Percentiles rank a stretch among this genome's conserved stretches.
phyloP scores from a whole-genome alignment of 2,329 filamentous ascomycete species.

The Colletotrichum sidae region DNA sequence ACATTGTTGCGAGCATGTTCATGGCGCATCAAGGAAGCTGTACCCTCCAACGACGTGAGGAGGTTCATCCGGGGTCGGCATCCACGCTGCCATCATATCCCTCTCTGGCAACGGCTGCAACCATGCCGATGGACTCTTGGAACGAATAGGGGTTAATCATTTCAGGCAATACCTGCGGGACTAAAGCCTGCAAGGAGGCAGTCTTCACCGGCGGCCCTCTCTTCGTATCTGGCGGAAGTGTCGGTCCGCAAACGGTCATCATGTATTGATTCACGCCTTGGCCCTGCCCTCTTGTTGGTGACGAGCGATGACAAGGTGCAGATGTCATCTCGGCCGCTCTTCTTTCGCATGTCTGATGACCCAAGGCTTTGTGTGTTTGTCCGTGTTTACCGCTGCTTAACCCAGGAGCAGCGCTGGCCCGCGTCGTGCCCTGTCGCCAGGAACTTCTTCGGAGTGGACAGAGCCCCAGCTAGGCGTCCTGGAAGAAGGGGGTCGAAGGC shows the following conservation, averaged over 20 bases:
- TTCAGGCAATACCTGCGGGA: slow-evolving; percentile 16
- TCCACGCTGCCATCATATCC: slow-evolving; percentile 10
- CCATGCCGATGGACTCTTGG: slow-evolving; percentile 18
- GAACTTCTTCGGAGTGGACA: no score
- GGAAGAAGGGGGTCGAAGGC: no score
- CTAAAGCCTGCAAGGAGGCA: slow-evolving; percentile 1
- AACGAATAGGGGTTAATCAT: slow-evolving; percentile 12
- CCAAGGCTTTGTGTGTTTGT: neutral
- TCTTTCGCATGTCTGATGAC: slow-evolving; percentile 11
- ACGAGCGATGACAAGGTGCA: slow-evolving; percentile 31
- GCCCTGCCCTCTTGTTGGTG: slow-evolving; percentile 31
- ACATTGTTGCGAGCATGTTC: slow-evolving; percentile 1
- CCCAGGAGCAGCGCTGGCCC: neutral
- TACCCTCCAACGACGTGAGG: slow-evolving; percentile 5
- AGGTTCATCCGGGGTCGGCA: slow-evolving; percentile 5
- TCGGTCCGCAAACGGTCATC: slow-evolving; percentile 31
- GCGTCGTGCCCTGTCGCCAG: neutral
- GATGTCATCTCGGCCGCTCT: slow-evolving; percentile 34
- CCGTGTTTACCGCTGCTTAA: neutral
- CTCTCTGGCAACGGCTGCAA: slow-evolving; percentile 8
- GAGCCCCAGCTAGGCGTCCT: no score
- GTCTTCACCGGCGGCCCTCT: neutral
- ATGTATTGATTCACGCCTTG: slow-evolving; percentile 9
- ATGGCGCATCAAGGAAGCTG: slow-evolving; percentile 3
- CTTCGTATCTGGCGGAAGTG: slow-evolving; percentile 13